Conservation (phyloP, 2,329 filamentous ascomycete species). For the Myriosclerotinia scirpicola region DNA sequence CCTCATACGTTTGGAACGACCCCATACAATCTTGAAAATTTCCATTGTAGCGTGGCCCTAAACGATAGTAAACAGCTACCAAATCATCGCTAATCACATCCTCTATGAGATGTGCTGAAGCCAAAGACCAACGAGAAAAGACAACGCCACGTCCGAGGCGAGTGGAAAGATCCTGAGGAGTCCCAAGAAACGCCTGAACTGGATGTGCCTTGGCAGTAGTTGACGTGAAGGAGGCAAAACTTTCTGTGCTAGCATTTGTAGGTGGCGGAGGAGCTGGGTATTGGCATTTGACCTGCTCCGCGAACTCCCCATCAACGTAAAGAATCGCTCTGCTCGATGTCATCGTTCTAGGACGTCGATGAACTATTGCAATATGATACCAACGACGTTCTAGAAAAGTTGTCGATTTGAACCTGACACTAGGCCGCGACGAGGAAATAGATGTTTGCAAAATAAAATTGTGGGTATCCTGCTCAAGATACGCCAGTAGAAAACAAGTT, state of each 20-base stretch:
- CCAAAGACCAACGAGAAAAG: conserved; percentile 81
- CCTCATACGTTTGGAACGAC: conserved; percentile 93
- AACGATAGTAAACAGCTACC: conserved; percentile 83
- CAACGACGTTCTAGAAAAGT: conserved; percentile 74
- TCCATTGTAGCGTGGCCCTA: conserved; percentile 87
- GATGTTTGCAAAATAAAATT: conserved; percentile 97
- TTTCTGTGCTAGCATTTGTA: conserved; percentile 62
- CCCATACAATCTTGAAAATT: conserved; percentile 97
- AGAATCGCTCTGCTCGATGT: conserved; percentile 78
- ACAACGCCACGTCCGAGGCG: conserved; percentile 72
- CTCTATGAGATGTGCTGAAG: conserved; percentile 84
- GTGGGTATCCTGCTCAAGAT: conserved; percentile 88
- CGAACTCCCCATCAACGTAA: conserved; percentile 90
- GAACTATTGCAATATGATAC: conserved; percentile 92
- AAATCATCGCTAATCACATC: conserved; percentile 88
- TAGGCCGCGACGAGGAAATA: conserved; percentile 79
- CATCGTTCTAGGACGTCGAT: conserved; percentile 74
- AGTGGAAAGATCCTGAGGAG: conserved; percentile 81
- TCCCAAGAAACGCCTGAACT: conserved; percentile 91
- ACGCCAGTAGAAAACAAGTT: conserved; percentile 90
- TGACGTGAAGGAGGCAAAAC: conserved; percentile 68
- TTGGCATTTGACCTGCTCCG: conserved; percentile 84
- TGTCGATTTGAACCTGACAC: conserved; percentile 86
- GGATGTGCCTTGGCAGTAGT: conserved; percentile 60
- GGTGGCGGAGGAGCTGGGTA: conserved; percentile 78